A percentile compares a stretch with the other conserved stretches of the same genome.
Evolutionary conservation across 148 eudicot genomes (phyloP).

Genomic region (Chenopodium suecicum): DNA sequence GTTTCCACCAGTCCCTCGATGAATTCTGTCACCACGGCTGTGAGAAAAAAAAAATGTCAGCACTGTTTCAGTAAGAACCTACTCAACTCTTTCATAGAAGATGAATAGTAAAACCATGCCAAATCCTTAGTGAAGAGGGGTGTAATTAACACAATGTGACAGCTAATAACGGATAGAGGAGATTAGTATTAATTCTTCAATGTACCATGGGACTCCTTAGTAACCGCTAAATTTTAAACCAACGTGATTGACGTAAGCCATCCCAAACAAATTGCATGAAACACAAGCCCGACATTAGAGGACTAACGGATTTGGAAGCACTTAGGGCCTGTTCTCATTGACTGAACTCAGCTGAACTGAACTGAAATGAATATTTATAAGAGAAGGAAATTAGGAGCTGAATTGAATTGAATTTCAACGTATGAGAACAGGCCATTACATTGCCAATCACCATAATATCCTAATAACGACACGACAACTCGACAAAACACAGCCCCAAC

Average conservation of each 20-base stretch:
- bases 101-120: background rate
- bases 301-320: too few species aligned
- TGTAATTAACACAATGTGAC: background rate
- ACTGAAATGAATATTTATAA: too few species aligned
- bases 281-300: too few species aligned
- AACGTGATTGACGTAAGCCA: background rate
- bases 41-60: slow-evolving; percentile 12
- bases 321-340: too few species aligned
- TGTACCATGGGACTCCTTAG: background rate
- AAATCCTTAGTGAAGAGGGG: background rate
- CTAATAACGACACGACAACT: too few species aligned
- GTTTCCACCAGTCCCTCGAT: slow-evolving; percentile 96
- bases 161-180: background rate
- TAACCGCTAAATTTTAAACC: background rate
- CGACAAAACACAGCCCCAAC: too few species aligned
- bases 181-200: background rate
- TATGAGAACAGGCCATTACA: too few species aligned
- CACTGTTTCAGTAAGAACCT: background rate
- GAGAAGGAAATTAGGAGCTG: too few species aligned
- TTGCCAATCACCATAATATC: too few species aligned
- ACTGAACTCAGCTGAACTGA: too few species aligned
- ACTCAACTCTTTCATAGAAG: background rate
- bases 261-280: too few species aligned
- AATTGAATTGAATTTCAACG: too few species aligned
- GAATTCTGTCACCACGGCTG: slow-evolving; percentile 94